Evolutionary conservation across 768 basidiomycete species (phyloP).

Genomic region (Naganishia onofrii): DNA sequence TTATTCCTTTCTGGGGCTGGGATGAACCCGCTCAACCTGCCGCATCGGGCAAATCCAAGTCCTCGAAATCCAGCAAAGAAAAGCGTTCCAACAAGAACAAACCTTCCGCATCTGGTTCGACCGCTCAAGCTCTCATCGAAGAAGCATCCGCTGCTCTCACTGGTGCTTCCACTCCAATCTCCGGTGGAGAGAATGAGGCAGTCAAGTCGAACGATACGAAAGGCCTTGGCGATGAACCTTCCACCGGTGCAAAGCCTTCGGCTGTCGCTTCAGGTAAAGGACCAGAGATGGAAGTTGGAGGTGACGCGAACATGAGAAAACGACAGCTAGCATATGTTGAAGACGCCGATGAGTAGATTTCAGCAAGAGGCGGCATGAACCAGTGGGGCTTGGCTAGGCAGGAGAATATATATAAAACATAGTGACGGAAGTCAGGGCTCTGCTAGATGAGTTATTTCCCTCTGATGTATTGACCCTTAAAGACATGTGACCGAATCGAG

Average conservation of each 20-base stretch:
- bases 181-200: slow-evolving; percentile 6
- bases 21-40: slow-evolving; percentile 72
- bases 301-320: slow-evolving; percentile 31
- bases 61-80: slow-evolving; percentile 28
- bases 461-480: too few relatives aligned
- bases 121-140: slow-evolving; percentile 8
- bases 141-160: slow-evolving; percentile 12
- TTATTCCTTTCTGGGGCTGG: slow-evolving; percentile 97
- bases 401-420: too few relatives aligned
- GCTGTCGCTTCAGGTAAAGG: not conserved
- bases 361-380: not conserved
- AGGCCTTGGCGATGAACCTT: slow-evolving; percentile 23
- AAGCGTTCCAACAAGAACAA: slow-evolving; percentile 19
- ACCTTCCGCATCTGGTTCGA: slow-evolving; percentile 9
- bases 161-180: slow-evolving; percentile 13
- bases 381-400: not conserved
- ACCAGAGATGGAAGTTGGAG: slow-evolving; percentile 13
- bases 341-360: slow-evolving; percentile 55
- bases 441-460: too few relatives aligned
- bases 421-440: too few relatives aligned
- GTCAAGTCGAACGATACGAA: slow-evolving; percentile 13
- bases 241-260: slow-evolving; percentile 23
- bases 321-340: slow-evolving; percentile 49
- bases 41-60: slow-evolving; percentile 59
- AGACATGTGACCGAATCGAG: too few relatives aligned